phyloP scores from a whole-genome alignment of 1,284 basidiomycete genomes.

The Mycosarcoma maydis region DNA sequence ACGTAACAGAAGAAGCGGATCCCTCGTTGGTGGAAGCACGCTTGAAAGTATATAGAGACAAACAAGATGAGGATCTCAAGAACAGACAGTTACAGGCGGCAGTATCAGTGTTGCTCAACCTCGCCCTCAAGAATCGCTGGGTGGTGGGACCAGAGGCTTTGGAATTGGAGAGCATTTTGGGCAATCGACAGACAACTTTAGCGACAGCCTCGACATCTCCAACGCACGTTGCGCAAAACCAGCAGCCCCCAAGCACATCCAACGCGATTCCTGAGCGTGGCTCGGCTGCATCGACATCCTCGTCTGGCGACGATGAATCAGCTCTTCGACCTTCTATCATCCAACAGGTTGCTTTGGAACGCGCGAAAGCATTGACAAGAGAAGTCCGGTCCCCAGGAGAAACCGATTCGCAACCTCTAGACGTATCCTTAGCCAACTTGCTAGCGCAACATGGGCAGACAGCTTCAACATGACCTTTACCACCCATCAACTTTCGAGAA shows the following conservation, averaged over 20 bases:
- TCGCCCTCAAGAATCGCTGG: conserved; percentile 54
- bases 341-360: conserved; percentile 39
- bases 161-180: conserved; percentile 46
- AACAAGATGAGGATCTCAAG: conserved; percentile 38
- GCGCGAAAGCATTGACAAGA: conserved; percentile 35
- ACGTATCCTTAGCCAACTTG: conserved; percentile 29
- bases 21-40: conserved; percentile 37
- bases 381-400: conserved; percentile 22
- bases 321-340: conserved; percentile 28
- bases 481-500: neutral
- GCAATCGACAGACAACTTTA: conserved; percentile 6
- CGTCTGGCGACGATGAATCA: neutral
- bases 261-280: neutral
- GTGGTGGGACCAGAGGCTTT: conserved; percentile 53
- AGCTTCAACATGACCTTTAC: conserved; percentile 13
- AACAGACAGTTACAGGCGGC: conserved; percentile 46
- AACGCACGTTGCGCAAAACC: neutral
- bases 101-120: conserved; percentile 48
- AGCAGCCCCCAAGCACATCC: neutral
- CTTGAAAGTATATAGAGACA: conserved; percentile 18
- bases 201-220: conserved; percentile 3
- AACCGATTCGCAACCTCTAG: conserved; percentile 6
- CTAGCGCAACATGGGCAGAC: conserved; percentile 23
- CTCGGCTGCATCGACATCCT: neutral
- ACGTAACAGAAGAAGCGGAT: conserved; percentile 39